These are phyloP conservation scores for Pecoramyces ruminantium DNA, from an alignment of 192 early-diverging fungal species.

Conservation along the genomic window DNA sequence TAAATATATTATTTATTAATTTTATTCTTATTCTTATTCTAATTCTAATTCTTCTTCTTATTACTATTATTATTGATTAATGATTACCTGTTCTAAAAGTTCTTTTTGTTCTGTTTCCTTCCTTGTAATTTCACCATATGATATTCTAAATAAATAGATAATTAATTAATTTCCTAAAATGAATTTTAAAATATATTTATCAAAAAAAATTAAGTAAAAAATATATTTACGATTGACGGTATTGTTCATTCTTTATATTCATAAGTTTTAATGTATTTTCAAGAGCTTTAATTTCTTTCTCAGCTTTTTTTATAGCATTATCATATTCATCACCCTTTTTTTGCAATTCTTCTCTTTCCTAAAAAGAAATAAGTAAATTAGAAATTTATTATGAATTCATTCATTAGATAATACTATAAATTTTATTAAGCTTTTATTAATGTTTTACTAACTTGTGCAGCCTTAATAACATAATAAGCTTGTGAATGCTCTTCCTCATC, in stretches of 20 bases:
- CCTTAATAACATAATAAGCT: slow-evolving; percentile 41
- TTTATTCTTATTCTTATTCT: too few species aligned
- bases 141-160: slow-evolving; percentile 1
- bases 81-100: slow-evolving; percentile 26
- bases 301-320: slow-evolving; percentile 33
- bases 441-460: slow-evolving; percentile 15
- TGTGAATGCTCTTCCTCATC: slow-evolving; percentile 32
- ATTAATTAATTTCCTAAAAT: too few species aligned
- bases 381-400: too few species aligned
- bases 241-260: slow-evolving; percentile 38
- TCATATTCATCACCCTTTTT: slow-evolving; percentile 40
- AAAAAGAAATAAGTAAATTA: too few species aligned
- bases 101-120: slow-evolving; percentile 39
- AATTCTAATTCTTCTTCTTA: too few species aligned
- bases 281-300: slow-evolving; percentile 43
- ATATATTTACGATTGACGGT: slow-evolving; percentile 26
- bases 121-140: slow-evolving; percentile 24
- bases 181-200: too few species aligned
- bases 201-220: too few species aligned
- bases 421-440: too few species aligned
- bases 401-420: too few species aligned
- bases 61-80: too few species aligned
- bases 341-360: slow-evolving; percentile 32
- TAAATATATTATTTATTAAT: too few species aligned
- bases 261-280: slow-evolving; percentile 43